These are phyloP conservation scores for Pichia sp. DNA, from an alignment of 1,139 yeast genomes.

Conservation along the genomic window DNA sequence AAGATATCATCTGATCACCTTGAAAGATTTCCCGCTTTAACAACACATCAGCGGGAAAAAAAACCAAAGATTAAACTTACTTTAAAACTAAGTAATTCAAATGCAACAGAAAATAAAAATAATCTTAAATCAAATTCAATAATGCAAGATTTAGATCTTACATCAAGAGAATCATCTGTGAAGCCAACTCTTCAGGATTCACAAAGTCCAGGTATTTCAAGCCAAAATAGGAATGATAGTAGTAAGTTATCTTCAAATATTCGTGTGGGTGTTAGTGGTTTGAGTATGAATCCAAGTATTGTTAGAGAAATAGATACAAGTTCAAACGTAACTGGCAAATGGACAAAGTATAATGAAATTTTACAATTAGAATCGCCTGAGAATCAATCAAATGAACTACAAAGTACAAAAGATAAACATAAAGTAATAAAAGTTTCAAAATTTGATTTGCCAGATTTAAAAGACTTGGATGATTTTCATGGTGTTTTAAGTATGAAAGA, in stretches of 20 bases:
- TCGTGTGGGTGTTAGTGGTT: constrained; percentile 17
- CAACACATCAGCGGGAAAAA: constrained; percentile 3
- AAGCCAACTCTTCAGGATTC: constrained; percentile 5
- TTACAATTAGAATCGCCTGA: not conserved
- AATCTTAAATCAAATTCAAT: not conserved
- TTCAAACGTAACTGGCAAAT: constrained; percentile 11
- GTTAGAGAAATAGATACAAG: constrained; percentile 17
- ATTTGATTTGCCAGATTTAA: not conserved
- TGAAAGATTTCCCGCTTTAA: constrained; percentile 6
- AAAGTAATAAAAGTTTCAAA: not conserved
- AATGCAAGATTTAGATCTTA: not conserved
- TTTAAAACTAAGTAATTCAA: not conserved
- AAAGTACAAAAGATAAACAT: not conserved
- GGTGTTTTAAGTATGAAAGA: constrained; percentile 12
- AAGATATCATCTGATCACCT: constrained; percentile 4
- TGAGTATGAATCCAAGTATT: constrained; percentile 16
- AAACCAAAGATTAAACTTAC: not conserved
- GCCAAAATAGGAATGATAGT: not conserved
- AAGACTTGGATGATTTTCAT: not conserved
- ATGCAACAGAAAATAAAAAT: not conserved
- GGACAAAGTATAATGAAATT: constrained; percentile 10
- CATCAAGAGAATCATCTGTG: constrained; percentile 1
- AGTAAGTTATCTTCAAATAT: constrained; percentile 13
- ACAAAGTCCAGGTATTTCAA: not conserved
- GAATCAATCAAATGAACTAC: not conserved